Evolutionary conservation across 768 basidiomycete species (phyloP).

Genomic region (Hebeloma cylindrosporum): DNA sequence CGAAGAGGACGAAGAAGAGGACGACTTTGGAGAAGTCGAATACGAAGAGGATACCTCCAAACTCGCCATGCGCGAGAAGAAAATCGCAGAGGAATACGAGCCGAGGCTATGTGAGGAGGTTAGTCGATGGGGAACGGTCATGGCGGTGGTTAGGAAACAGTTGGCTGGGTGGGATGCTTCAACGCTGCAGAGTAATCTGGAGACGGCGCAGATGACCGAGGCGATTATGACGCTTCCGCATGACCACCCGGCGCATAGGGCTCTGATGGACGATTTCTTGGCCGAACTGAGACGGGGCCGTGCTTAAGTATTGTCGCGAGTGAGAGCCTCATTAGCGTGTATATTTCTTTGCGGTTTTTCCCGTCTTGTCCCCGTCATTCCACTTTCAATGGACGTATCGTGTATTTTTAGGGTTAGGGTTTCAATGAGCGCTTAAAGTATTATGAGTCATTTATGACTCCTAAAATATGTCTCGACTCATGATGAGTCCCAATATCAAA

Average conservation of each 20-base stretch:
- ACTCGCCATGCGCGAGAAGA: not conserved
- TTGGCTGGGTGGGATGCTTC: not conserved
- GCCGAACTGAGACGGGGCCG: not conserved
- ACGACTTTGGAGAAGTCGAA: no score
- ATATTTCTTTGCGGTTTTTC: no score
- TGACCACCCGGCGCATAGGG: not conserved
- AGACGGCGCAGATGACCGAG: not conserved
- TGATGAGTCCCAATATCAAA: no score
- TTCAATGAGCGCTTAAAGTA: no score
- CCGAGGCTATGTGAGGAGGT: conserved; percentile 1
- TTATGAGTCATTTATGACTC: no score
- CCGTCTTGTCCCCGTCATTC: no score
- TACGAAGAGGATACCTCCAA: no score
- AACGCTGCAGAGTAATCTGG: not conserved
- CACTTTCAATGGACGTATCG: no score
- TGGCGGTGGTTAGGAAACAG: not conserved
- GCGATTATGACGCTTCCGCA: not conserved
- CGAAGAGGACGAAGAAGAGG: not conserved
- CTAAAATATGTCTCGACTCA: no score
- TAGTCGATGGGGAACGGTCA: not conserved
- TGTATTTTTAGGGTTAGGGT: no score
- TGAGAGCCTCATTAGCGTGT: no score
- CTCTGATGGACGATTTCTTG: not conserved
- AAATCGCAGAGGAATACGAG: conserved; percentile 1
- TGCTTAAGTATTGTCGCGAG: not conserved